Percentiles rank a stretch among this genome's conserved stretches.
These are phyloP conservation scores for Talaromyces adpressus DNA, from an alignment of 495 filamentous ascomycete genomes.

Conservation along the genomic window DNA sequence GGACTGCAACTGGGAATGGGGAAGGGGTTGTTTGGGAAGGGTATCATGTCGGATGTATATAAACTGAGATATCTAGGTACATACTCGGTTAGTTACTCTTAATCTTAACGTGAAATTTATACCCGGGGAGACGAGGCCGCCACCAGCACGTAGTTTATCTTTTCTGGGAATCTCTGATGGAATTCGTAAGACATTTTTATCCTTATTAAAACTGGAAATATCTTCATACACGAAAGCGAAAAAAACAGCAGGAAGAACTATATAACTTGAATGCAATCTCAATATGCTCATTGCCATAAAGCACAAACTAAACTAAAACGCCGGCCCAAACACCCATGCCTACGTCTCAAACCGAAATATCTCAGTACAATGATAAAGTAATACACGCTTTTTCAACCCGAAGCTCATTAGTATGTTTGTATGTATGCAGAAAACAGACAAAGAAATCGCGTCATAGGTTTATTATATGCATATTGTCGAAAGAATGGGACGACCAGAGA, in stretches of 20 bases:
- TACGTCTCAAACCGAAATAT: background rate
- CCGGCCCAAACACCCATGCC: background rate
- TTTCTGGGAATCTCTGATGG: too few species aligned
- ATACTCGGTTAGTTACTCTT: too few species aligned
- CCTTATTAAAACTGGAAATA: background rate
- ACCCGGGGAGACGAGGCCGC: too few species aligned
- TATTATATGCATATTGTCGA: slow-evolving; percentile 1
- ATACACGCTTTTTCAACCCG: slow-evolving; percentile 2
- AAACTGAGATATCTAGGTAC: too few species aligned
- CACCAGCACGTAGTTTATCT: too few species aligned
- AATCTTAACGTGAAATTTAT: too few species aligned
- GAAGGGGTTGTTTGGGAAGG: slow-evolving; percentile 17
- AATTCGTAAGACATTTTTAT: background rate
- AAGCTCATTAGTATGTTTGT: background rate
- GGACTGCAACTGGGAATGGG: background rate
- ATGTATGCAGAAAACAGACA: background rate
- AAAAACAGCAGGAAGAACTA: too few species aligned
- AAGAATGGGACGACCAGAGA: background rate
- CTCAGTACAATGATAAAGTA: background rate
- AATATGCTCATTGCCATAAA: background rate
- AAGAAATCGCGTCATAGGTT: background rate
- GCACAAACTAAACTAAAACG: background rate
- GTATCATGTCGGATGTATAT: slow-evolving; percentile 19
- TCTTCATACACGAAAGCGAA: background rate
- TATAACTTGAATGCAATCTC: too few species aligned